These are phyloP conservation scores for Saturnispora hagleri DNA, from an alignment of 805 yeast species.

Conservation along the genomic window DNA sequence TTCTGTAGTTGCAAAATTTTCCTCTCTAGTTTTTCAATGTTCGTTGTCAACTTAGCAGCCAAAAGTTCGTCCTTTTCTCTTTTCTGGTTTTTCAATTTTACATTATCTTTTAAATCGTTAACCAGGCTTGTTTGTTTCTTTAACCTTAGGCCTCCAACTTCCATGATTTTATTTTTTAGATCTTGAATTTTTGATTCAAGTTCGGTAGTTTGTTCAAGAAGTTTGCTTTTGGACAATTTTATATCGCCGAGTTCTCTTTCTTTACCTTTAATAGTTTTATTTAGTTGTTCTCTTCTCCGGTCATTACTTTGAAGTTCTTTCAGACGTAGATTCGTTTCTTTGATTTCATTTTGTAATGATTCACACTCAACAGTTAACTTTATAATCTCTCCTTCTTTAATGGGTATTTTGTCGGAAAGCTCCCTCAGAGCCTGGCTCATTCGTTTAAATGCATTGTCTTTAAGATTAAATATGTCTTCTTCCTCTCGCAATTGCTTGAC, in stretches of 20 bases:
- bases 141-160: constrained; percentile 83
- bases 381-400: constrained; percentile 51
- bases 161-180: constrained; percentile 72
- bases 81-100: constrained; percentile 50
- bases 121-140: constrained; percentile 76
- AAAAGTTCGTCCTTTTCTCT: constrained; percentile 48
- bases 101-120: constrained; percentile 58
- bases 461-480: constrained; percentile 33
- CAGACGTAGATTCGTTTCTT: constrained; percentile 36
- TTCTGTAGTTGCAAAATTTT: constrained; percentile 35
- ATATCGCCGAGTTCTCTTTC: constrained; percentile 29
- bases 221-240: constrained; percentile 22
- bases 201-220: constrained; percentile 47
- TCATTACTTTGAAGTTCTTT: constrained; percentile 26
- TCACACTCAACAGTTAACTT: constrained; percentile 56
- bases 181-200: constrained; percentile 46
- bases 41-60: constrained; percentile 54
- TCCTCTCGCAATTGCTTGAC: constrained; percentile 41
- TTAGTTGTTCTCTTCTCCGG: constrained; percentile 27
- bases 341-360: constrained; percentile 45
- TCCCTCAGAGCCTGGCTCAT: constrained; percentile 52
- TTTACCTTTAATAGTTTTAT: constrained; percentile 15
- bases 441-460: constrained; percentile 42
- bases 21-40: constrained; percentile 45
- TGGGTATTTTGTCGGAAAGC: constrained; percentile 60